phyloP scores from a whole-genome alignment of 441 rosid genomes.

The Capsella rubella region DNA sequence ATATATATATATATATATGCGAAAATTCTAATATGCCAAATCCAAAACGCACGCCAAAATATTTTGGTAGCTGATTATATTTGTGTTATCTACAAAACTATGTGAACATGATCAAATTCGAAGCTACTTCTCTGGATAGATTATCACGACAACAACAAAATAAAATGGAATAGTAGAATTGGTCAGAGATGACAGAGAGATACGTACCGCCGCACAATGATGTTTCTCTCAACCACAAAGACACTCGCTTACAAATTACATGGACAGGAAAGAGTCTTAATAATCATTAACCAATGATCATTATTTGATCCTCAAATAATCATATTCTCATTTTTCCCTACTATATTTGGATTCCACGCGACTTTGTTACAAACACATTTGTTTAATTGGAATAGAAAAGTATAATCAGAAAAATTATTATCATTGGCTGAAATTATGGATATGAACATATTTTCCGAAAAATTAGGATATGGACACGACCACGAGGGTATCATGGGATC shows the following conservation, averaged over 20 bases:
- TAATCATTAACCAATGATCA: conserved; percentile 31
- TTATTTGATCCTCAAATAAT: neutral
- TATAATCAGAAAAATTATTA: neutral
- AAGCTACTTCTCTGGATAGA: conserved; percentile 23
- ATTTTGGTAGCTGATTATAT: neutral
- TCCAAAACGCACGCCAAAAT: conserved; percentile 10
- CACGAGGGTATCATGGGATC: conserved; percentile 48
- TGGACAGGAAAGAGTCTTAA: conserved; percentile 31
- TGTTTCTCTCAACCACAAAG: conserved; percentile 34
- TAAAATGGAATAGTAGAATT: conserved; percentile 11
- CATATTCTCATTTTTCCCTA: conserved; percentile 10
- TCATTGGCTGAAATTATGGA: conserved; percentile 18
- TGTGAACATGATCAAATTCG: conserved; percentile 24
- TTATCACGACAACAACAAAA: neutral
- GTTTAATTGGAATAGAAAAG: neutral
- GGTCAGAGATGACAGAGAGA: conserved; percentile 33
- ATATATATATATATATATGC: no score
- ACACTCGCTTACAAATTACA: conserved; percentile 32
- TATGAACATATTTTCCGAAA: conserved; percentile 32
- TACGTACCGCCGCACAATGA: conserved; percentile 24
- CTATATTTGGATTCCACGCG: conserved; percentile 11
- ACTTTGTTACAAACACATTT: neutral
- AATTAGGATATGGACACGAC: conserved; percentile 44
- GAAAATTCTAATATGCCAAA: conserved; percentile 25
- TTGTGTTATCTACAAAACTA: conserved; percentile 27